A percentile compares a stretch with the other conserved stretches of the same genome.
Evolutionary conservation across 805 yeast genomes (phyloP).

Genomic region (Lachancea sp.): DNA sequence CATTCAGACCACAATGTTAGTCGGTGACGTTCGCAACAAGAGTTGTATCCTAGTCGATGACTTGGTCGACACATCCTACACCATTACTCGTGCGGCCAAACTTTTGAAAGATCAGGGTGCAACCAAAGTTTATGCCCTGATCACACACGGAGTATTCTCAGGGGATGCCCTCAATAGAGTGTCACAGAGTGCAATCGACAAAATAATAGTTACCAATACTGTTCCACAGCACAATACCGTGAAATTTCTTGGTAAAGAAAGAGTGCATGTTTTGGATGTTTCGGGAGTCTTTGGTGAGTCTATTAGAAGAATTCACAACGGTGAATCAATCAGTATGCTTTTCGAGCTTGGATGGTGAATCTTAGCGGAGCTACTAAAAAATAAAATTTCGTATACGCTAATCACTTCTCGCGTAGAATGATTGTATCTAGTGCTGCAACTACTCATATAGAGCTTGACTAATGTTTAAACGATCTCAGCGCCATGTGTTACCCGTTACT

Average conservation of each 20-base stretch:
- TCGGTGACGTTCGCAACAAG: constrained; percentile 85
- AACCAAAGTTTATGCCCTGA: constrained; percentile 71
- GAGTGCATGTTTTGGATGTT: constrained; percentile 79
- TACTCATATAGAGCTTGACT: background rate
- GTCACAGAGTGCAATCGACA: constrained; percentile 64
- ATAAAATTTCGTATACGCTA: no score
- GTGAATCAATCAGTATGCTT: constrained; percentile 90
- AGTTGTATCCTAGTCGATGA: constrained; percentile 92
- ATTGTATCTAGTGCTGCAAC: background rate
- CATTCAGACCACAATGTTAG: constrained; percentile 86
- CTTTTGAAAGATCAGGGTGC: constrained; percentile 92
- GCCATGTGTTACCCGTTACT: no score
- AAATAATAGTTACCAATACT: constrained; percentile 81
- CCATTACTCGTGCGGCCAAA: constrained; percentile 88
- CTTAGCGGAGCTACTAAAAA: no score
- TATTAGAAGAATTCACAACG: constrained; percentile 91
- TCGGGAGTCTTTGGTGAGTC: constrained; percentile 89
- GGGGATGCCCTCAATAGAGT: constrained; percentile 84
- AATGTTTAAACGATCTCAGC: no score
- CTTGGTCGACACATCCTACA: constrained; percentile 86
- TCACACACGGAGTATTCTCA: constrained; percentile 88
- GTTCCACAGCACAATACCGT: constrained; percentile 73
- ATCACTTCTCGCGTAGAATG: no score
- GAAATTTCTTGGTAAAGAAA: constrained; percentile 44
- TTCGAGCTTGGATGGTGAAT: constrained; percentile 65